phyloP scores from a whole-genome alignment of 305 asterid species.

The Nicotiana rustica region DNA sequence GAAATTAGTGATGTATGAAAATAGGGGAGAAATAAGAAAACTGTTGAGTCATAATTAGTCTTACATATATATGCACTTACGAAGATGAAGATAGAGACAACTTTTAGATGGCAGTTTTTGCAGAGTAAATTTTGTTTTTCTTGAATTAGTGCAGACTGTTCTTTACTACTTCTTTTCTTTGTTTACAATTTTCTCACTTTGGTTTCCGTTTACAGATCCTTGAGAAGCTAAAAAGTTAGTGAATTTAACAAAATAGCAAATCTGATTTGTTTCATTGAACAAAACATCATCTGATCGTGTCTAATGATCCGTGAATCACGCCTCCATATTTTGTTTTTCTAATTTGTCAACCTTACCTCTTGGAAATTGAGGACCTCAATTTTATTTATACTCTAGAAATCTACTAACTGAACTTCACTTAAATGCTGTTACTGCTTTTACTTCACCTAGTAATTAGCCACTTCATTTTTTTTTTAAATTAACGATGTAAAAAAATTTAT shows the following conservation, averaged over 20 bases:
- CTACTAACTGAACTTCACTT: conserved; percentile 31
- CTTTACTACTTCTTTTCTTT: neutral
- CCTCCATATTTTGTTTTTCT: conserved; percentile 14
- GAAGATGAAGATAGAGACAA: no score
- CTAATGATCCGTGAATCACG: conserved; percentile 34
- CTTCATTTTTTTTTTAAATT: neutral
- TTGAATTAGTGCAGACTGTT: conserved; percentile 1
- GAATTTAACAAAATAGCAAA: conserved; percentile 6
- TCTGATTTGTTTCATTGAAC: conserved; percentile 29
- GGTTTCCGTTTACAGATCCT: neutral
- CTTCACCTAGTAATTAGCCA: neutral
- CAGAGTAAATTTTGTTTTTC: neutral
- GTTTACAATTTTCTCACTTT: neutral
- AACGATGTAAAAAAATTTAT: neutral
- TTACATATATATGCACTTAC: no score
- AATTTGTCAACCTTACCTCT: conserved; percentile 14
- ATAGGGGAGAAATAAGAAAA: neutral
- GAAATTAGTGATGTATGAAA: neutral
- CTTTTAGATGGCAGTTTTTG: no score
- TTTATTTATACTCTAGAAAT: conserved; percentile 36
- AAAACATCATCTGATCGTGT: conserved; percentile 25
- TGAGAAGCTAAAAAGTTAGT: conserved; percentile 24
- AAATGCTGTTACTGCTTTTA: conserved; percentile 29
- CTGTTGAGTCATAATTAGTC: neutral
- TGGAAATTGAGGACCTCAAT: conserved; percentile 30